Conservation (phyloP, 108 stramenopile genomes). For the Conticribra guillardii region DNA sequence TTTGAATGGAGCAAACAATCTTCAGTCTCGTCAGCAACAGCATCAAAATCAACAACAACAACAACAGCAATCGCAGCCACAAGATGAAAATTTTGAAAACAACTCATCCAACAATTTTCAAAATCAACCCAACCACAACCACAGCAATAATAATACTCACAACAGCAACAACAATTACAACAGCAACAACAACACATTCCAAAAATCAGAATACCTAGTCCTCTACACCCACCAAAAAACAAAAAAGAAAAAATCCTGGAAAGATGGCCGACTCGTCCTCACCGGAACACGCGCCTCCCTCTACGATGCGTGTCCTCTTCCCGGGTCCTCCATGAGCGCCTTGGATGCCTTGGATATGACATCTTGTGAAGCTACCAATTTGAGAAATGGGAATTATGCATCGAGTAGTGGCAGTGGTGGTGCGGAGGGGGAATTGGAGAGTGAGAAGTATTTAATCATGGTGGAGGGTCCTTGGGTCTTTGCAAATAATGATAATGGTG, state of each 20-base stretch:
- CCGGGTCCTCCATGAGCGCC: conserved; percentile 46
- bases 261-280: conserved; percentile 74
- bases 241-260: conserved; percentile 83
- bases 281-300: conserved; percentile 29
- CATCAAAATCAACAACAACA: too few species aligned
- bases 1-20: too few species aligned
- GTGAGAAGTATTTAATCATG: conserved; percentile 49
- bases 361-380: conserved; percentile 1
- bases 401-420: too few species aligned
- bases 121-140: too few species aligned
- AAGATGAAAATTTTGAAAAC: too few species aligned
- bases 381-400: not conserved
- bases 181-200: conserved; percentile 3
- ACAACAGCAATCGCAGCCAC: too few species aligned
- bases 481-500: conserved; percentile 4
- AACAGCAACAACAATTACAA: not conserved
- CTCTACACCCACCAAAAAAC: conserved; percentile 86
- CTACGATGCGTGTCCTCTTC: conserved; percentile 56
- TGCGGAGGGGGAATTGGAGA: conserved; percentile 23
- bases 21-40: too few species aligned
- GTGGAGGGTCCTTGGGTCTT: conserved; percentile 36
- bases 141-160: not conserved
- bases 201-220: conserved; percentile 24
- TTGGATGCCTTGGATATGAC: conserved; percentile 58
- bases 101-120: too few species aligned